A percentile compares a stretch with the other conserved stretches of the same genome.
phyloP scores from a whole-genome alignment of 805 yeast genomes.

The Spathaspora girioi region DNA sequence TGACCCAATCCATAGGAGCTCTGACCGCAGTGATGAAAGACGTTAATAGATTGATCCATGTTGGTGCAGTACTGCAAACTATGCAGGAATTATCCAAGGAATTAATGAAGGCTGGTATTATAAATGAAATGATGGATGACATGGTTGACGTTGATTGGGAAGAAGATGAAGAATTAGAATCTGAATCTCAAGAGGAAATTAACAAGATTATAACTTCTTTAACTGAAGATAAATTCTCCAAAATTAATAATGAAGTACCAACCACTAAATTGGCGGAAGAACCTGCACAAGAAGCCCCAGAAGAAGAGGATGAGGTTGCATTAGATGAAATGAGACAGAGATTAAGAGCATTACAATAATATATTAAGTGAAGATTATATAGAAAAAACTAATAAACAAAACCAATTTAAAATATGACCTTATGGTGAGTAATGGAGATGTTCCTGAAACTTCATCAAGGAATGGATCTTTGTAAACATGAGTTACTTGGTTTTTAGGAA shows the following conservation, averaged over 20 bases:
- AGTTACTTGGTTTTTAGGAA: background rate
- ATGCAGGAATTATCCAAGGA: conserved; percentile 87
- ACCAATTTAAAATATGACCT: background rate
- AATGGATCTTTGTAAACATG: background rate
- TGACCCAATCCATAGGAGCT: conserved; percentile 76
- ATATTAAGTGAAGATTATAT: conserved; percentile 6
- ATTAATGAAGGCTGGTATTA: conserved; percentile 78
- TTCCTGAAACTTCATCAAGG: background rate
- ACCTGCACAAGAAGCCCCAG: conserved; percentile 13
- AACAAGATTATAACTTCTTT: conserved; percentile 50
- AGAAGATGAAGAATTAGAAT: conserved; percentile 61
- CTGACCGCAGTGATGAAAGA: conserved; percentile 85
- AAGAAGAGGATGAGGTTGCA: conserved; percentile 60
- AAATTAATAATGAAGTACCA: conserved; percentile 33
- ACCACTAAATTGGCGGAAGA: conserved; percentile 17
- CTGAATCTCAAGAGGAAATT: conserved; percentile 65
- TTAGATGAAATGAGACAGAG: conserved; percentile 87
- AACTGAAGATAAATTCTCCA: conserved; percentile 37
- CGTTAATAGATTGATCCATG: conserved; percentile 69
- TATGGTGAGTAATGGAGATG: background rate
- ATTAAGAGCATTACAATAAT: conserved; percentile 71
- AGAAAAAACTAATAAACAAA: background rate
- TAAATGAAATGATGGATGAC: conserved; percentile 94
- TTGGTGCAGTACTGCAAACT: conserved; percentile 78
- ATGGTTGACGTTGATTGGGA: conserved; percentile 69